Conservation (phyloP, 352 stramenopile species). For the Phytophthora palmivora region DNA sequence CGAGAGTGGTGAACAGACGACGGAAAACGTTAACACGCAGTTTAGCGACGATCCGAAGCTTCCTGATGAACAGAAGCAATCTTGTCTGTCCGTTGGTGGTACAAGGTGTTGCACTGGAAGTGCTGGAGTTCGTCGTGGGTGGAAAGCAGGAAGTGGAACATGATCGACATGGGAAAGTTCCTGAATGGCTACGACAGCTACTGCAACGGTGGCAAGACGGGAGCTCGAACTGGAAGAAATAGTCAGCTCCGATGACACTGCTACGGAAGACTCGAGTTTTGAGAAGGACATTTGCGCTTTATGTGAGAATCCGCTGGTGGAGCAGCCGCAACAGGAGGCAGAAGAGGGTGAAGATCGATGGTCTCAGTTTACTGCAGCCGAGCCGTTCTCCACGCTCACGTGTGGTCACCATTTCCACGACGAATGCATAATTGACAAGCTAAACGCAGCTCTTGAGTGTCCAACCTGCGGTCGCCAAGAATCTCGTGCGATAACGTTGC, state of each 20-base stretch:
- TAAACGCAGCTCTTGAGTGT: too few relatives aligned
- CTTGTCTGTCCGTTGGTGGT: conserved; percentile 42
- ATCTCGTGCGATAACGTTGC: too few relatives aligned
- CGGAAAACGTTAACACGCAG: conserved; percentile 48
- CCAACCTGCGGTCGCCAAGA: too few relatives aligned
- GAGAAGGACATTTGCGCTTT: conserved; percentile 30
- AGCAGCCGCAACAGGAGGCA: neutral
- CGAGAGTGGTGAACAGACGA: conserved; percentile 42
- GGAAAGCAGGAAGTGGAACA: conserved; percentile 8
- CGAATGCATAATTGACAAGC: too few relatives aligned
- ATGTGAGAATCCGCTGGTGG: conserved; percentile 30
- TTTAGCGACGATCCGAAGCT: conserved; percentile 44
- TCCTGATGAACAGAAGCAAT: conserved; percentile 47
- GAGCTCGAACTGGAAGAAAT: conserved; percentile 28
- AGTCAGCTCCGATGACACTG: conserved; percentile 25
- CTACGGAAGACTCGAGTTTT: conserved; percentile 10
- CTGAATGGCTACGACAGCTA: conserved; percentile 21
- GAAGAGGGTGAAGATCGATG: conserved; percentile 16
- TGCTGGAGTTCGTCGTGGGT: conserved; percentile 45
- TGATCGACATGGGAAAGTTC: conserved; percentile 24
- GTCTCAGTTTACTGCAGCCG: conserved; percentile 10
- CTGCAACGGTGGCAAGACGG: conserved; percentile 37
- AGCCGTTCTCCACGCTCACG: conserved; percentile 50
- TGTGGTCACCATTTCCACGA: conserved; percentile 79
- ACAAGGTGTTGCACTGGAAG: conserved; percentile 33